These are phyloP conservation scores for Aspergillus novoparasiticus DNA, from an alignment of 2,329 filamentous ascomycete species.

Conservation along the genomic window DNA sequence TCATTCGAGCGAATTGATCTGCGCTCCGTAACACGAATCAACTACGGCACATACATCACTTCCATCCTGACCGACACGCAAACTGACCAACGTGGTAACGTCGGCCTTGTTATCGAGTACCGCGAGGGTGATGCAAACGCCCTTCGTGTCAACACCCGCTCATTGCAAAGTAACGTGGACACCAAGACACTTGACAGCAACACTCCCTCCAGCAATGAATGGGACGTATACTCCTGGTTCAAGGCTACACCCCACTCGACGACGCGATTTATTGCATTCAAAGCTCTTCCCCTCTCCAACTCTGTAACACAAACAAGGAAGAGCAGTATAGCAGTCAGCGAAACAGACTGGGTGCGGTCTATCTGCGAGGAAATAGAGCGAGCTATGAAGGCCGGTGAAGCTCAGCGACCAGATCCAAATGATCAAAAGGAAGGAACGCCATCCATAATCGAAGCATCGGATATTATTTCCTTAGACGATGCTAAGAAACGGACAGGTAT, in stretches of 20 bases:
- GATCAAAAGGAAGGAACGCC: constrained; percentile 7
- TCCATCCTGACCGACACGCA: constrained; percentile 79
- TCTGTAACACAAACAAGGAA: constrained; percentile 24
- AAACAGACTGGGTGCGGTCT: constrained; percentile 58
- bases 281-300: constrained; percentile 43
- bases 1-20: constrained; percentile 87
- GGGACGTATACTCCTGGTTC: constrained; percentile 47
- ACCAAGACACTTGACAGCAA: constrained; percentile 30
- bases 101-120: constrained; percentile 82
- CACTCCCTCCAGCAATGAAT: constrained; percentile 35
- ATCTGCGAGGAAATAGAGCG: constrained; percentile 79
- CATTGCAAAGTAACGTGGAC: constrained; percentile 64
- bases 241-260: constrained; percentile 31
- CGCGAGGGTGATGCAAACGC: constrained; percentile 70
- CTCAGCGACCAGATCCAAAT: constrained; percentile 36
- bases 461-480: constrained; percentile 82
- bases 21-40: constrained; percentile 70
- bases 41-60: constrained; percentile 85
- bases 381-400: constrained; percentile 57
- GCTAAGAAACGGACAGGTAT: constrained; percentile 85
- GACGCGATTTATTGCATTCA: constrained; percentile 46
- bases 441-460: constrained; percentile 56
- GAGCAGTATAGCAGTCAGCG: constrained; percentile 35
- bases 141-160: constrained; percentile 81
- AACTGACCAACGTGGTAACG: constrained; percentile 75